phyloP scores from a whole-genome alignment of 2,329 filamentous ascomycete species.

The Pestalotiopsis sp. region DNA sequence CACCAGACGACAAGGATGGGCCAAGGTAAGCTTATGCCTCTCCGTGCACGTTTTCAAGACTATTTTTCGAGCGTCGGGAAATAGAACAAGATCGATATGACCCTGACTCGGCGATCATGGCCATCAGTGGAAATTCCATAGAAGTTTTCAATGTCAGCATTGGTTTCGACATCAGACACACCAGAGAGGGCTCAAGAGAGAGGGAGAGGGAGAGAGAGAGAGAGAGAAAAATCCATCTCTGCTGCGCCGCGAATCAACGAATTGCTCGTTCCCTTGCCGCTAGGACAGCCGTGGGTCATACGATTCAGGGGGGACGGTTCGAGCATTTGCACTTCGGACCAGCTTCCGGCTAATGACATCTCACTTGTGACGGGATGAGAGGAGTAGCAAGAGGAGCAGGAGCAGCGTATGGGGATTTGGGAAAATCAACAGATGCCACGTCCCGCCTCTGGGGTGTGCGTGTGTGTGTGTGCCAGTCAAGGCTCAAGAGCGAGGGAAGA shows the following conservation, averaged over 20 bases:
- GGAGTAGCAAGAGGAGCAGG: neutral
- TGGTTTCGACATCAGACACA: neutral
- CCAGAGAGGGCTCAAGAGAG: neutral
- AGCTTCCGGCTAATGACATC: slow-evolving; percentile 3
- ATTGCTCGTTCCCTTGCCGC: neutral
- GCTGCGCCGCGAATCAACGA: neutral
- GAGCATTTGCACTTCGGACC: slow-evolving; percentile 4
- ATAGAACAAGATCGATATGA: neutral
- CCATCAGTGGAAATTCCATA: neutral
- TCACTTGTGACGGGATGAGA: neutral
- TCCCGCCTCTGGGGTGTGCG: too few relatives aligned
- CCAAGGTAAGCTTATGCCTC: neutral
- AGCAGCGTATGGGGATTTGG: neutral
- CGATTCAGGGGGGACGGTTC: slow-evolving; percentile 8
- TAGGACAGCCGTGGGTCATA: slow-evolving; percentile 3
- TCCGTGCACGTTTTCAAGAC: neutral
- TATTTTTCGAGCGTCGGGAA: neutral
- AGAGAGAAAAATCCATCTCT: neutral
- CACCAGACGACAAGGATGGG: neutral
- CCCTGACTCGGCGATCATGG: neutral
- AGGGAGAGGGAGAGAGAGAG: neutral
- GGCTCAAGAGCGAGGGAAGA: too few relatives aligned
- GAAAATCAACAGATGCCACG: neutral
- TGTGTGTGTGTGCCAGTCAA: too few relatives aligned
- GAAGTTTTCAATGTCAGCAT: neutral